Evolutionary conservation across 2,329 filamentous ascomycete genomes (phyloP), one percentile per base, ranked within the genome.

Genomic region (Alternaria tenuissima): DNA sequence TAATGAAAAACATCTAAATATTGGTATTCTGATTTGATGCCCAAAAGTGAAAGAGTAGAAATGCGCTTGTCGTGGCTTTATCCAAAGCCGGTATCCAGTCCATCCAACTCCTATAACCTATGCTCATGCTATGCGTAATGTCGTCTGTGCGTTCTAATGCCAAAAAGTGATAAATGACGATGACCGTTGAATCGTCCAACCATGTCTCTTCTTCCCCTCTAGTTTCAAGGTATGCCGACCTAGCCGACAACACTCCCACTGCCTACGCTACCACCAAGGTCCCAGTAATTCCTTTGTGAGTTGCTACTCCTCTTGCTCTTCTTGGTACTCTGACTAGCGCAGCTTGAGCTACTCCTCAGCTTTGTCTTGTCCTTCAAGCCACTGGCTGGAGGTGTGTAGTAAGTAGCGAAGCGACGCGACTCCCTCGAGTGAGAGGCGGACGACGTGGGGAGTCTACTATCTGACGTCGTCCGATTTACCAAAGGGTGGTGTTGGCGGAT

Each of bases 401-500:
- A 57, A 4, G 58, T 47, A 34, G 58, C 36, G 7, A 57, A 57
- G 26, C 58, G 58, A 16, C 47, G 51, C 14, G 58, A 62, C 58
- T 73, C 70, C 59, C 67, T 72, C 7, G 58, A 7, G 4, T 60
- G 57, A 16, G 56, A 28, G 5, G 64, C 42, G 63, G 61, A 60
- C 65, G 69, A 70, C 62, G 70, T 75, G 52, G 72, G 70, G 61
- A 73, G 69, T 55, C 61, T 62, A 46, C 58, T 63, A 39, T 67
- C 68, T 34, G 52, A 41, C 63, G 66, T 70, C 66, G 67, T 72
- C 48, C 88, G 84, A 24, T 88, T 89, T 30, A 96, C 89, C 51
- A 97, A 87, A 4, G 94, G 94, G 76, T 97, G 94, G 74, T 97
- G 91, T 72, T 94, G 92, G 36, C 93, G 87, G 54, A 97, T 93